Evolutionary conservation across 2,329 filamentous ascomycete species (phyloP).

Genomic region (Rhinocladiella mackenziei): DNA sequence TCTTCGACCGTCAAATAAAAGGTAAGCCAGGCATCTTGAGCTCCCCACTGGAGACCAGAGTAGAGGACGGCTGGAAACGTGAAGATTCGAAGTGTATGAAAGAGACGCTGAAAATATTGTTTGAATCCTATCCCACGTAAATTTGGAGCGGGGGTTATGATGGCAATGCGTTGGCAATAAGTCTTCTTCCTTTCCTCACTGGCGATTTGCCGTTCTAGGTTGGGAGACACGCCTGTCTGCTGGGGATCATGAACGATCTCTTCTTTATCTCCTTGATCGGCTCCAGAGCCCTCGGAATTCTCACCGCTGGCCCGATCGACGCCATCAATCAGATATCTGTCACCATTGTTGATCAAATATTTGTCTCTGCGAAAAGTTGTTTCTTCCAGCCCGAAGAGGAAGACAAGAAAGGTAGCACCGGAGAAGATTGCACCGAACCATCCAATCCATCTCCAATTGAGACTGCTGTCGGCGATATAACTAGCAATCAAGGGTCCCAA

Average conservation of each 20-base stretch:
- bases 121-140: conserved; percentile 51
- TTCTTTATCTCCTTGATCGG: conserved; percentile 8
- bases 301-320: conserved; percentile 13
- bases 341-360: conserved; percentile 21
- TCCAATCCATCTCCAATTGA: conserved; percentile 56
- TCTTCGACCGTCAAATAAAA: conserved; percentile 58
- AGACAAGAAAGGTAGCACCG: conserved; percentile 45
- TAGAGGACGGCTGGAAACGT: conserved; percentile 56
- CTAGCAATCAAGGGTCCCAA: conserved; percentile 52
- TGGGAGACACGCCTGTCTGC: conserved; percentile 7
- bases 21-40: conserved; percentile 57
- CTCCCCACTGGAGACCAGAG: conserved; percentile 57
- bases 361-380: conserved; percentile 34
- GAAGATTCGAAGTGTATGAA: conserved; percentile 55
- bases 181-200: conserved; percentile 40
- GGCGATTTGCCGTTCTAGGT: conserved; percentile 12
- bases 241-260: conserved; percentile 6
- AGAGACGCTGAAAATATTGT: conserved; percentile 53
- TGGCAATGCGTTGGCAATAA: conserved; percentile 53
- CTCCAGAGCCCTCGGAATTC: conserved; percentile 5
- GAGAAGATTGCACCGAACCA: conserved; percentile 51
- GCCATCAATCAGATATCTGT: conserved; percentile 21
- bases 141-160: conserved; percentile 55
- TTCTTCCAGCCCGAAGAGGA: conserved; percentile 53
- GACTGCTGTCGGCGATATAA: conserved; percentile 45